Evolutionary conservation across 2,329 filamentous ascomycete species (phyloP), one percentile per base, ranked within the genome.

Genomic region (Clonostachys chloroleuca): DNA sequence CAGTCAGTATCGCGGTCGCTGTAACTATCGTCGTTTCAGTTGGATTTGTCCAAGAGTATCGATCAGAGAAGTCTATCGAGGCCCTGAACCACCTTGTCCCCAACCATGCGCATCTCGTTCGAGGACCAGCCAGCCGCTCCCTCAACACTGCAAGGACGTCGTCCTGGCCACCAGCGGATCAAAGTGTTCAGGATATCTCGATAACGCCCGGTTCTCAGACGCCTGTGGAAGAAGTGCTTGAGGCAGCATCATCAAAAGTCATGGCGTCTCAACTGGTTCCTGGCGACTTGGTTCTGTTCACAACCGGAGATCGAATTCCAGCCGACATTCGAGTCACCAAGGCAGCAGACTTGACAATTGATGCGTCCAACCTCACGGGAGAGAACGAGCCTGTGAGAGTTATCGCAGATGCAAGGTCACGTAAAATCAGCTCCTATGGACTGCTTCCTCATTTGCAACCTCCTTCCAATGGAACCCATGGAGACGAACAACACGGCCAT

Each of bases 21-120:
- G 94, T 99, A 18, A 96, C 92, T 24, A 99, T 99, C 56, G 94
- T 99, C 6, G 92, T 99, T 20, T 87, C 87, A 0, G 94, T 99
- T 40, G 94, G 92, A 3, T 99, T 99, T 57, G 83, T 97, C 45
- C 94, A 99, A 64, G 94, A 99, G 68, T 99, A 99, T 65, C 80
- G 94, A 49, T 97, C 94, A 8, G 94, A 99, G 64, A 95, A 99
- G 68, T 97, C 92, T 4, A 83, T 99, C 54, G 94, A 99, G 67
- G 94, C 94, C 17, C 74, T 99, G 56, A 96, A 88, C 61, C 89
- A 94, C 58, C 74, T 99, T 24, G 92, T 99, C 0, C 95, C 94
- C 30, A 95, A 97, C 64, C 90, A 92, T 63, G 94, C 95, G 33
- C 92, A 99, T 69, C 75, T 97, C n/a, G 89, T 99, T 50, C 85